phyloP scores from a whole-genome alignment of 73 alveolate species.

The Blepharisma japonicum region DNA sequence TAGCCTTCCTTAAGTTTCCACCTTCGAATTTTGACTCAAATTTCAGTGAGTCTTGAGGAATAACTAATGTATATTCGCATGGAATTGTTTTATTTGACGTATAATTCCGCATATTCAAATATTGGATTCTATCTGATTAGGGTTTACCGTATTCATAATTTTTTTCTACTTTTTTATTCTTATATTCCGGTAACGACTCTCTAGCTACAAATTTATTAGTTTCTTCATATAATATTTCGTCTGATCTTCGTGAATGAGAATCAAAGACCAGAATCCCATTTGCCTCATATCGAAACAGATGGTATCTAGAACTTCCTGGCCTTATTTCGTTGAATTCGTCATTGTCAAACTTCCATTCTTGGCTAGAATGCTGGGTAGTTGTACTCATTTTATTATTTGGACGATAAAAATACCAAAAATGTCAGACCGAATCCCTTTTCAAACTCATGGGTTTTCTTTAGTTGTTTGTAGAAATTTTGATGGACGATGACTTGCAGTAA shows the following conservation, averaged over 20 bases:
- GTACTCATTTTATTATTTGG: too few species aligned
- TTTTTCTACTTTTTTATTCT: neutral
- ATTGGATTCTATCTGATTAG: neutral
- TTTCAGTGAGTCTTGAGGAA: neutral
- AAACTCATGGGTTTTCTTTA: constrained; percentile 42
- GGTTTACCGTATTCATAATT: neutral
- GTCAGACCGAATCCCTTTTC: constrained; percentile 30
- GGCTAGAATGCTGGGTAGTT: too few species aligned
- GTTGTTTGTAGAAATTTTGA: constrained; percentile 56
- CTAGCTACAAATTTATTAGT: neutral
- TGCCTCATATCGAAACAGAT: neutral
- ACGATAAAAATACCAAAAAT: constrained; percentile 4
- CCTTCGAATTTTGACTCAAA: constrained; percentile 49
- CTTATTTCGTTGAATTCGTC: too few species aligned
- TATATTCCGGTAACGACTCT: neutral
- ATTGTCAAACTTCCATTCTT: too few species aligned
- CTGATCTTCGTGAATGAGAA: neutral
- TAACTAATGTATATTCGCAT: constrained; percentile 3
- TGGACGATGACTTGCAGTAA: constrained; percentile 67
- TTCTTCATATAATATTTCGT: neutral
- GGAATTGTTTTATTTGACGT: neutral
- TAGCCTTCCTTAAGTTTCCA: constrained; percentile 37
- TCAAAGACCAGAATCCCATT: neutral
- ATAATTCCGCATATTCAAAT: neutral
- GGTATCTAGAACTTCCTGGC: too few species aligned